phyloP scores from a whole-genome alignment of 2,329 filamentous ascomycete species.

The Xylariales sp. region DNA sequence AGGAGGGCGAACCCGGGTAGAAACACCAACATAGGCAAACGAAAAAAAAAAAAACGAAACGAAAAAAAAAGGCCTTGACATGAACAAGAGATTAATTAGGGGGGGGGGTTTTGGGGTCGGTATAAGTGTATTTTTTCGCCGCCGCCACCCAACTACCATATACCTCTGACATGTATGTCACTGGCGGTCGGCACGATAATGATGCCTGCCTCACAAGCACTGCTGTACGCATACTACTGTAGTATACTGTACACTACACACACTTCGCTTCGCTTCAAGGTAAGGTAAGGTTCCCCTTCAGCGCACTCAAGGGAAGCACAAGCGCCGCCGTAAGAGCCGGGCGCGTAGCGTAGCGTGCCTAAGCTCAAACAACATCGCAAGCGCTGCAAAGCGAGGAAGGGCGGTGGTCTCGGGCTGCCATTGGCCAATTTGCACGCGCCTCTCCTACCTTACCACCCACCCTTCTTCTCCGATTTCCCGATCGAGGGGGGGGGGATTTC shows the following conservation, averaged over 20 bases:
- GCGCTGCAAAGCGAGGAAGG: conserved; percentile 31
- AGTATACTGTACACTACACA: too few species aligned
- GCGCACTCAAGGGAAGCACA: background rate
- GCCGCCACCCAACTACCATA: conserved; percentile 20
- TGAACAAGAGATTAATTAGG: background rate
- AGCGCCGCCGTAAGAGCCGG: background rate
- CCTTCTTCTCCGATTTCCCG: background rate
- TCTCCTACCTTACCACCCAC: background rate
- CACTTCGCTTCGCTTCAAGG: background rate
- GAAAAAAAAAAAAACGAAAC: background rate
- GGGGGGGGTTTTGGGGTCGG: conserved; percentile 25
- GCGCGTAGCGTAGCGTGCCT: too few species aligned
- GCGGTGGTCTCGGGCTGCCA: conserved; percentile 20
- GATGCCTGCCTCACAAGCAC: background rate
- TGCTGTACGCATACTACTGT: too few species aligned
- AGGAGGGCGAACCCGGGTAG: background rate
- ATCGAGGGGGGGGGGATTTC: background rate
- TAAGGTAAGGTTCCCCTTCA: background rate
- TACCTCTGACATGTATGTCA: conserved; percentile 7
- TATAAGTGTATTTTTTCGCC: conserved; percentile 14
- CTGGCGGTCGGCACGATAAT: background rate
- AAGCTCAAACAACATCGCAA: background rate
- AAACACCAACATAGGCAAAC: too few species aligned
- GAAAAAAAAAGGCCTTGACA: conserved; percentile 16
- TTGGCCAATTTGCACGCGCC: conserved; percentile 32